Base-by-base conservation (phyloP, 768 basidiomycete genomes). In the Solioccasus polychromus region DNA sequence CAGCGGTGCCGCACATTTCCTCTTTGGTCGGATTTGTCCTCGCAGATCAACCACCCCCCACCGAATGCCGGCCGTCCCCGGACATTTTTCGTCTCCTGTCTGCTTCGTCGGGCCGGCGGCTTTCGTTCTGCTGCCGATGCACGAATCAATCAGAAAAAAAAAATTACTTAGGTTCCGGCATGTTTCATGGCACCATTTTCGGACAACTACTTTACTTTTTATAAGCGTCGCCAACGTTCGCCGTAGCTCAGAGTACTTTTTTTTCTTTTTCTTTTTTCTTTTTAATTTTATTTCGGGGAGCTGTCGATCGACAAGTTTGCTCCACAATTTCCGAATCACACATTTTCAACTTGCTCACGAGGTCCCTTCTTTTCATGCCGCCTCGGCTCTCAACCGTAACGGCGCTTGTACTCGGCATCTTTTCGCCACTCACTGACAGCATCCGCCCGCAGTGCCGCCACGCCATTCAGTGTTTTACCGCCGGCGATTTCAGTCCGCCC, bases 21-120 rank as follows among this genome's bases (percentile, higher is more conserved):
- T 29, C 44, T 44, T 52, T 58, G 14, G 57, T 47, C 44, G 5
- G 35, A 45, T 44, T 48, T 47, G 59, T 52, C 52, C 45, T 48
- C 56, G 61, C 43, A 55, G 64, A 64, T 67, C 60, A 44, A 38
- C 28, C 44, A 34, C n/a, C 45, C 31, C 50, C 50, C 20, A 24
- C 39, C 55, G n/a, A n/a, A n/a, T n/a, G n/a, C n/a, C 63, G 55
- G 65, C 63, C 54, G 53, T 47, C 28, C 38, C 58, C 60, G 61
- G 53, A 22, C 35, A 30, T 49, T 56, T 62, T 53, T 45, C 48
- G 32, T 35, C 28, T 29, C 46, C 36, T 48, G n/a, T n/a, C 54
- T 52, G 44, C n/a, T n/a, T 57, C 45, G 45, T 60, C 54, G 66
- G 59, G 59, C 64, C 66, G 64, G 59, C 67, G 64, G 64, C 66